Conservation (phyloP, 306 rosid species). For the Sphenostylis stenocarpa region DNA sequence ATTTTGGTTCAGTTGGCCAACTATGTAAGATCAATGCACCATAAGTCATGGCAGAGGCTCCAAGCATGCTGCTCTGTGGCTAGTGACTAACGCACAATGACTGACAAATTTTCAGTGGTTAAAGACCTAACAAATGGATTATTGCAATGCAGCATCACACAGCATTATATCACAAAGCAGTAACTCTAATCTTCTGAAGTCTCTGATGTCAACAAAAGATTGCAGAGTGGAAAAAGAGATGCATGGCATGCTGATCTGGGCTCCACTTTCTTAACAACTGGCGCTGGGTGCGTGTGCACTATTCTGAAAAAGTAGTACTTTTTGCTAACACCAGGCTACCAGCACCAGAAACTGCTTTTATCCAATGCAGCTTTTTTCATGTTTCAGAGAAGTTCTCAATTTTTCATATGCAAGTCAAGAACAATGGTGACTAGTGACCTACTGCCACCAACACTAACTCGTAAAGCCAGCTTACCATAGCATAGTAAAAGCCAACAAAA, state of each 20-base stretch:
- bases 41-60: conserved; percentile 6
- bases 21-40: conserved; percentile 13
- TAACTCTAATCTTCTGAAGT: conserved; percentile 12
- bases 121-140: conserved; percentile 16
- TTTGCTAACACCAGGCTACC: conserved; percentile 10
- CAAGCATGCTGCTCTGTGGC: conserved; percentile 32
- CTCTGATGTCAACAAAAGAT: conserved; percentile 21
- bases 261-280: conserved; percentile 30
- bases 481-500: conserved; percentile 25
- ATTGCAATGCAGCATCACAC: conserved; percentile 24
- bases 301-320: conserved; percentile 26
- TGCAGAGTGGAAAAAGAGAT: conserved; percentile 29
- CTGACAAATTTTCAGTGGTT: conserved; percentile 16
- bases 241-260: conserved; percentile 25
- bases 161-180: conserved; percentile 19
- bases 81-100: conserved; percentile 12
- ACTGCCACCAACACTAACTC: conserved; percentile 22
- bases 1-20: conserved; percentile 24
- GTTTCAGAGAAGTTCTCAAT: conserved; percentile 5
- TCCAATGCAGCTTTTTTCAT: conserved; percentile 28
- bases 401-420: conserved; percentile 18
- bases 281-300: conserved; percentile 25
- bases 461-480: conserved; percentile 14
- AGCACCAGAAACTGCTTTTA: conserved; percentile 28
- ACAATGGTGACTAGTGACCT: conserved; percentile 25